Evolutionary conservation across 441 rosid genomes (phyloP).

Genomic region (Mallotus repandus): DNA sequence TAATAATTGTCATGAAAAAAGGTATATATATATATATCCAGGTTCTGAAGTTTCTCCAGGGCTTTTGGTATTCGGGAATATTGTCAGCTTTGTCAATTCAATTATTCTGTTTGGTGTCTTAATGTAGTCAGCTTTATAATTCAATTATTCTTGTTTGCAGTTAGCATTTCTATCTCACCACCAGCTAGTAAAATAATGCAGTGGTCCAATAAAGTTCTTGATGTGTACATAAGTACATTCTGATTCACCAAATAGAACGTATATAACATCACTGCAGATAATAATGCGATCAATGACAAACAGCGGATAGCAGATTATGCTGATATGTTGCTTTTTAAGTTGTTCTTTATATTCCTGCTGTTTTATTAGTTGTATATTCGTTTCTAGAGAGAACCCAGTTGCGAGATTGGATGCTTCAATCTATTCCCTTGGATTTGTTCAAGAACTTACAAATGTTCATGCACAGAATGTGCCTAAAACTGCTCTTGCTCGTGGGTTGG

Average conservation of each 20-base stretch:
- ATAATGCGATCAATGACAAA: too few species aligned
- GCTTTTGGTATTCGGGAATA: not conserved
- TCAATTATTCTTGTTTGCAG: not conserved
- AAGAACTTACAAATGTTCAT: not conserved
- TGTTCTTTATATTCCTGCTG: not conserved
- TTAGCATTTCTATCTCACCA: not conserved
- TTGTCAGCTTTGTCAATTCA: constrained; percentile 11
- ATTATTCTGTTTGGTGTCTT: not conserved
- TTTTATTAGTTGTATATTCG: not conserved
- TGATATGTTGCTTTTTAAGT: not conserved
- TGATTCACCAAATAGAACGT: not conserved
- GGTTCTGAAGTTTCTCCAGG: not conserved
- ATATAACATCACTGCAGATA: too few species aligned
- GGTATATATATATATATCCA: not conserved
- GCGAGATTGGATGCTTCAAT: constrained; percentile 14
- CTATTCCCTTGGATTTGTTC: constrained; percentile 14
- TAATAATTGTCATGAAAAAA: not conserved
- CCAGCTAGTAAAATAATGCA: not conserved
- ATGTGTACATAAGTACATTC: not conserved
- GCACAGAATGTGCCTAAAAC: constrained; percentile 8
- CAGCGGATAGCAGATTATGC: not conserved
- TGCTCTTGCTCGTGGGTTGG: not conserved
- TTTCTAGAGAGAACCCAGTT: constrained; percentile 12
- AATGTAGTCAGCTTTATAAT: not conserved
- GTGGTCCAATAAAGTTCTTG: not conserved